A percentile compares a stretch with the other conserved stretches of the same genome.
Conservation (phyloP, 345 rosid genomes). For the Euphorbia pulcherrima region DNA sequence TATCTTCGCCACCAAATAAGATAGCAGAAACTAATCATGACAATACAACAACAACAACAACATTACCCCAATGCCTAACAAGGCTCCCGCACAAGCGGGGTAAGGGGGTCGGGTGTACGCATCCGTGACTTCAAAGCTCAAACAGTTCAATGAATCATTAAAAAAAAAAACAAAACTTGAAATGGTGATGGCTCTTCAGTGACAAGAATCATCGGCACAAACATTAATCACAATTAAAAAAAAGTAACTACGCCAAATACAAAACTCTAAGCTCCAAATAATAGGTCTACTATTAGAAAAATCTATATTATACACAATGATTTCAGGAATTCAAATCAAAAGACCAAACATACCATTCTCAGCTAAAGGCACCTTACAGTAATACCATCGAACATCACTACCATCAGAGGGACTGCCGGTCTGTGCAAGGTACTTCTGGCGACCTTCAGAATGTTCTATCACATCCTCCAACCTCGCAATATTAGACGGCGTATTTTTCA, state of each 20-base stretch:
- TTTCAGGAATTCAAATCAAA: background rate
- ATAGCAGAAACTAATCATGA: background rate
- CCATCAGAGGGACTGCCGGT: constrained; percentile 88
- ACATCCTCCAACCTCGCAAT: constrained; percentile 89
- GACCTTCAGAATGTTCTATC: constrained; percentile 66
- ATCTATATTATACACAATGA: background rate
- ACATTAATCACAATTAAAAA: background rate
- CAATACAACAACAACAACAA: background rate
- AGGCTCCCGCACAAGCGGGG: too few species aligned
- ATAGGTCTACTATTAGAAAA: background rate
- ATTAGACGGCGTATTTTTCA: constrained; percentile 87
- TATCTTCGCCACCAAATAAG: background rate
- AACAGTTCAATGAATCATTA: too few species aligned
- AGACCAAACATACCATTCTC: constrained; percentile 44
- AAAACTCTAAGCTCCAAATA: background rate
- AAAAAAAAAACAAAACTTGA: background rate
- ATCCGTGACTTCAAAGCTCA: too few species aligned
- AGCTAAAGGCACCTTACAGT: constrained; percentile 71
- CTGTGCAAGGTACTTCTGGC: constrained; percentile 81
- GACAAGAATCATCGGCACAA: background rate
- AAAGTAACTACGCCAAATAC: background rate
- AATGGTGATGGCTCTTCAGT: background rate
- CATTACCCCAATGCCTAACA: too few species aligned
- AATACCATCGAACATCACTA: constrained; percentile 90
- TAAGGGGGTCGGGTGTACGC: too few species aligned